Evolutionary conservation across 2,329 filamentous ascomycete genomes (phyloP).

Genomic region (Nemania abortiva): DNA sequence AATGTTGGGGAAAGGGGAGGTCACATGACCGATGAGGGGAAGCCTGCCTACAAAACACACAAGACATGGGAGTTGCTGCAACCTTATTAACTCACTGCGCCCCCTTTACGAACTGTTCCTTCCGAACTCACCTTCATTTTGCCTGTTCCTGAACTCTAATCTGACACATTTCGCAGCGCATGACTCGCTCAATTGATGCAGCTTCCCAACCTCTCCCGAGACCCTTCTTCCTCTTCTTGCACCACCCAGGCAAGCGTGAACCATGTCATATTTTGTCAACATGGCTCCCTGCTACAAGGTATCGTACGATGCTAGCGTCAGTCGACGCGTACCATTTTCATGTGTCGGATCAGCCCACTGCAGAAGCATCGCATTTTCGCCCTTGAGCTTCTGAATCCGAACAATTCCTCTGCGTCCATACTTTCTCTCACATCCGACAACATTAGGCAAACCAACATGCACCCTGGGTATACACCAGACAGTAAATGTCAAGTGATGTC

Average conservation of each 20-base stretch:
- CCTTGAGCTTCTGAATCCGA: neutral
- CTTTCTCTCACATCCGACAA: neutral
- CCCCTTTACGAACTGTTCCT: neutral
- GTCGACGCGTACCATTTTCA: slow-evolving; percentile 15
- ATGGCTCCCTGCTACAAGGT: neutral
- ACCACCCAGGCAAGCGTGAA: neutral
- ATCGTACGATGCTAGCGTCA: slow-evolving; percentile 27
- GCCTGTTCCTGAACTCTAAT: neutral
- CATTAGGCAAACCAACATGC: slow-evolving; percentile 7
- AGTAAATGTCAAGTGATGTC: slow-evolving; percentile 14
- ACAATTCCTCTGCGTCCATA: neutral
- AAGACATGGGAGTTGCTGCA: neutral
- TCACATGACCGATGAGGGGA: slow-evolving; percentile 37
- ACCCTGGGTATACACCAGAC: neutral
- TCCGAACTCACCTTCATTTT: slow-evolving; percentile 1
- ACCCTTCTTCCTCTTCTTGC: neutral
- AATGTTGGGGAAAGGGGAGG: slow-evolving; percentile 30
- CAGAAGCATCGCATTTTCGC: neutral
- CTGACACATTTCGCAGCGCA: neutral
- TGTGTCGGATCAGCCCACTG: slow-evolving; percentile 20
- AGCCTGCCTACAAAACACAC: slow-evolving; percentile 32
- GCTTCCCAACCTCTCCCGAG: neutral
- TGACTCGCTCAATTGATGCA: slow-evolving; percentile 17
- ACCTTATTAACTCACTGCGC: slow-evolving; percentile 20
- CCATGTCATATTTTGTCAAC: neutral